phyloP scores from a whole-genome alignment of 768 basidiomycete species.

The Mycena polygramma region DNA sequence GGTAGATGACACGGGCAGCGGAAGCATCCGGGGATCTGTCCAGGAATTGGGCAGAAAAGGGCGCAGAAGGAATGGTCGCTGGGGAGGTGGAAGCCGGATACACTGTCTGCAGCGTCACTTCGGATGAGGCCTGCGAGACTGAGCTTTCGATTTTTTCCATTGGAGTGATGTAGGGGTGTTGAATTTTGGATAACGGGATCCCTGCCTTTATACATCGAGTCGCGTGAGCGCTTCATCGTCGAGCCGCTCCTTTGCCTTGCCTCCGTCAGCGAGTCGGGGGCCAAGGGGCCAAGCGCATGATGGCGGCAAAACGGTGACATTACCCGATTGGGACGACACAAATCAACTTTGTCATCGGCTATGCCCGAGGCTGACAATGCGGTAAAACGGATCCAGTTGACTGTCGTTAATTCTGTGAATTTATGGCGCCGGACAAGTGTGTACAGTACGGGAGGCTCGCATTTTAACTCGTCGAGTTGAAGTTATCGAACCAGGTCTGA shows the following conservation, averaged over 20 bases:
- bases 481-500: no score
- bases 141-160: neutral
- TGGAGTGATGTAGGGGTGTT: neutral
- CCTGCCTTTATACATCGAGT: neutral
- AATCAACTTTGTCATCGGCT: neutral
- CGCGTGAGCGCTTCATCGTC: no score
- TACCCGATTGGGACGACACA: neutral
- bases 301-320: no score
- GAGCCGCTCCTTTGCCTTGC: no score
- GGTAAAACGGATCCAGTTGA: no score
- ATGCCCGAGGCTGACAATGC: no score
- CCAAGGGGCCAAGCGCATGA: no score
- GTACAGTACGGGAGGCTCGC: no score
- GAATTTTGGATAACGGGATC: neutral
- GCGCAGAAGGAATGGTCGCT: neutral
- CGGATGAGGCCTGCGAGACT: neutral
- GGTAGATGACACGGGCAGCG: conserved; percentile 54
- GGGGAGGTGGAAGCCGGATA: neutral
- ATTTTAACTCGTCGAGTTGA: no score
- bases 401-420: no score
- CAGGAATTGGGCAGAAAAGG: conserved; percentile 40
- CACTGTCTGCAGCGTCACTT: neutral
- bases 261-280: no score
- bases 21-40: conserved; percentile 36
- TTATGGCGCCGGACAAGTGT: no score